Conservation (phyloP, 495 filamentous ascomycete genomes). For the Echria macrotheca region DNA sequence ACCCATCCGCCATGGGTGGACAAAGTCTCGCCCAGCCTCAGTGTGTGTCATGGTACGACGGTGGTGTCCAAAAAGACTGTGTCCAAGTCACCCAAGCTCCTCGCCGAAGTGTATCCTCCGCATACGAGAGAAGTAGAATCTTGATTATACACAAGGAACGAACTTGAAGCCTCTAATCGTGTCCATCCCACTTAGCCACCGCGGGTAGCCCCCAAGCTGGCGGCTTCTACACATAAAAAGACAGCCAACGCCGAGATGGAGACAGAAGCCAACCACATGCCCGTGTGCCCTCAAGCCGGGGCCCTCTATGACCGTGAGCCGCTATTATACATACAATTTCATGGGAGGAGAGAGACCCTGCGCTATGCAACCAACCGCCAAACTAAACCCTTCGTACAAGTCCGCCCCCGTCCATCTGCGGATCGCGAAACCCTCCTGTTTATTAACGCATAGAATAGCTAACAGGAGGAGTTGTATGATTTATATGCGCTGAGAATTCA, state of each 20-base stretch:
- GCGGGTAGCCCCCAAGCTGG: too few relatives aligned
- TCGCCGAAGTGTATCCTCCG: too few relatives aligned
- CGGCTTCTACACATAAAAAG: conserved; percentile 8
- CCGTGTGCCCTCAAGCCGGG: conserved; percentile 17
- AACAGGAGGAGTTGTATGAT: conserved; percentile 2
- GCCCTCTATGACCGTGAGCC: conserved; percentile 25
- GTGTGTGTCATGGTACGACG: too few relatives aligned
- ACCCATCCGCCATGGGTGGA: too few relatives aligned
- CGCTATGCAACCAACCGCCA: conserved; percentile 28
- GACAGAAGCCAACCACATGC: conserved; percentile 9
- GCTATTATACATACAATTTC: conserved; percentile 30
- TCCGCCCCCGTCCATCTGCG: conserved; percentile 10
- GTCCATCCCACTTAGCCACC: too few relatives aligned
- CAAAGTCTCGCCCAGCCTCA: too few relatives aligned
- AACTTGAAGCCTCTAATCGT: too few relatives aligned
- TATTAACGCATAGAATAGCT: conserved; percentile 20
- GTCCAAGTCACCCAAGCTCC: too few relatives aligned
- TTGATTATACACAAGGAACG: background rate
- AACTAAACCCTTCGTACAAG: conserved; percentile 21
- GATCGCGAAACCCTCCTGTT: conserved; percentile 15
- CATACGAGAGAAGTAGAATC: too few relatives aligned
- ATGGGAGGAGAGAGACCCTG: conserved; percentile 32
- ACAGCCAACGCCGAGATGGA: conserved; percentile 5
- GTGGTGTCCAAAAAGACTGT: too few relatives aligned
- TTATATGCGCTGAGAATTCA: background rate